Base-by-base conservation (phyloP, 768 basidiomycete species). In the Leccinum boreale region DNA sequence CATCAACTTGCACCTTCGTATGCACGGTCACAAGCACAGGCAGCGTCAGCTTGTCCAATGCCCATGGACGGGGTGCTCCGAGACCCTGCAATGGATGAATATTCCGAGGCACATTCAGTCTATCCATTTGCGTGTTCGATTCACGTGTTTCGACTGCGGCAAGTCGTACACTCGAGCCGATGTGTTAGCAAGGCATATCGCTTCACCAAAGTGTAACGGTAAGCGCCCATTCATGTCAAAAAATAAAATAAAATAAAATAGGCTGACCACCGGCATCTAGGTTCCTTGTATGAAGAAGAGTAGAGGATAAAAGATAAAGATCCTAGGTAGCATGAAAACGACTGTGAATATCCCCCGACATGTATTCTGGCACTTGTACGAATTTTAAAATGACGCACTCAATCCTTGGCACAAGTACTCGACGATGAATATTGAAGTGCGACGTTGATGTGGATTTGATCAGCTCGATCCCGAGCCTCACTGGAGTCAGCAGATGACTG, bases 1-100 rank as follows among this genome's bases (percentile, higher is more conserved):
- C 45, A 55, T 64, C 36, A 52, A 47, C 24, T 14, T 3, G 24
- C 65, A 66, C 33, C 53, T 66, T 21, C 56, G 35, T 21, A 21
- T 53, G 26, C 65, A 67, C 24, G 48, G 49, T 10, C 42, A 58
- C 15, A 57, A 48, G 26, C 52, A 67, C 26, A 52, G 42, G 9
- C 50, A 48, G 19, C 36, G 33, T 14, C 42, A 28, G 29, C 2
- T 14, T 23, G 50, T 58, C 26, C 52, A 6, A 5, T 66, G 56
- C 31, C 55, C 58, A 1, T 64, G 65, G 61, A 21, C 15, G 9
- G 53, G 52, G n/a, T 63, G 61, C 51, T 33, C 45, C 3, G 23
- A 46, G 17, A 48, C 10, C 24, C n/a, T 56, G 42, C 46, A 42
- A 42, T 53, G 57, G 58, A 39, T 21, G 33, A 66, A 55, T 19